Percentiles rank a stretch among this genome's conserved stretches.
phyloP scores from a whole-genome alignment of 192 early-diverging fungal genomes.

The Mortierella antarctica region DNA sequence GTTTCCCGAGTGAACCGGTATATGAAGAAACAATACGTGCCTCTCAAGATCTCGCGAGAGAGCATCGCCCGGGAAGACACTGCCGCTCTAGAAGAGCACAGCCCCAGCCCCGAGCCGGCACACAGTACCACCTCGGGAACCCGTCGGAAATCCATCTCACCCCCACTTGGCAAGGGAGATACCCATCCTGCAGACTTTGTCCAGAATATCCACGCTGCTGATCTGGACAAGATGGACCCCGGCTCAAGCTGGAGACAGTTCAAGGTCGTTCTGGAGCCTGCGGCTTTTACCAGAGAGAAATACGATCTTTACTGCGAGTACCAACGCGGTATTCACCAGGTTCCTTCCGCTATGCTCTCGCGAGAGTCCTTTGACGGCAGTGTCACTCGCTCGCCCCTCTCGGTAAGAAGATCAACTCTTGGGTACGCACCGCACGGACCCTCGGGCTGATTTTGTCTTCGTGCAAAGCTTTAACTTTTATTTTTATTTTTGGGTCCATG shows the following conservation, averaged over 20 bases:
- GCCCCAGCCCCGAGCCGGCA: constrained; percentile 35
- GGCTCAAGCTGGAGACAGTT: constrained; percentile 31
- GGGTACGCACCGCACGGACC: neutral
- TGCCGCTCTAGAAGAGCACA: constrained; percentile 17
- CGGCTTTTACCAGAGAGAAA: constrained; percentile 78
- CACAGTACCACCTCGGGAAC: neutral
- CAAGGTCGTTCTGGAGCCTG: constrained; percentile 66
- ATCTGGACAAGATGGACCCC: constrained; percentile 14
- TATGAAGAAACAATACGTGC: constrained; percentile 56
- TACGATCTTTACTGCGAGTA: constrained; percentile 86
- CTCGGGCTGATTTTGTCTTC: neutral
- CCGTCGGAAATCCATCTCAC: constrained; percentile 44
- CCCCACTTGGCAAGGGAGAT: constrained; percentile 24
- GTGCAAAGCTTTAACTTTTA: neutral
- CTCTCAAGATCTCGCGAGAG: constrained; percentile 44
- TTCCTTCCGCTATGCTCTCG: constrained; percentile 65
- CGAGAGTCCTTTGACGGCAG: constrained; percentile 71
- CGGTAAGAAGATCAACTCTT: constrained; percentile 26
- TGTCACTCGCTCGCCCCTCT: constrained; percentile 79
- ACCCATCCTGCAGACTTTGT: constrained; percentile 32
- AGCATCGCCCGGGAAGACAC: constrained; percentile 36
- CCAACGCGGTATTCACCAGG: constrained; percentile 83
- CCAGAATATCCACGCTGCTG: constrained; percentile 31
- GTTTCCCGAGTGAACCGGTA: constrained; percentile 70
- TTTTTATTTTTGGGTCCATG: neutral